A percentile compares a stretch with the other conserved stretches of the same genome.
Evolutionary conservation across 1,139 yeast genomes (phyloP).

Genomic region (Yamadazyma siamensis): DNA sequence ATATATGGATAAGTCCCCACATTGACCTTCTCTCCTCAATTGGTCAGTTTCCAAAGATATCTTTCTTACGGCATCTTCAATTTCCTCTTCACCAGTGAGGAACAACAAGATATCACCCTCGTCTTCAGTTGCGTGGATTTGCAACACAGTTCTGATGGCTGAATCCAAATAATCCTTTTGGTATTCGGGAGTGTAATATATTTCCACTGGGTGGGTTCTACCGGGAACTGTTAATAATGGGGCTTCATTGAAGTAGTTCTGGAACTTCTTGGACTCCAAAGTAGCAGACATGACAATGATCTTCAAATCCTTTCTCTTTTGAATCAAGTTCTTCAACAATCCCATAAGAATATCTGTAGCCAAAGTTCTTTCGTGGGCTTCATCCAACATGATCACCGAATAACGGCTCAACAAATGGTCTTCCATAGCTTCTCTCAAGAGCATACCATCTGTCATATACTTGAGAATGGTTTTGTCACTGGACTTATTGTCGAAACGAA

Average conservation of each 20-base stretch:
- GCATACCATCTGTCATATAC: constrained; percentile 99
- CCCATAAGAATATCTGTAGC: constrained; percentile 98
- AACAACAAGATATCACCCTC: constrained; percentile 89
- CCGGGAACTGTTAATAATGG: constrained; percentile 97
- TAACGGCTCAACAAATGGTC: constrained; percentile 80
- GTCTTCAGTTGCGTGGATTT: constrained; percentile 94
- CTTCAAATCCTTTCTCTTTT: constrained; percentile 82
- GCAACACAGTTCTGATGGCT: constrained; percentile 90
- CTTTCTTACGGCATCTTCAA: constrained; percentile 93
- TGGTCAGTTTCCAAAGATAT: constrained; percentile 86
- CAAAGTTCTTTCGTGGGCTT: constrained; percentile 96
- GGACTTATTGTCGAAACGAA: constrained; percentile 91
- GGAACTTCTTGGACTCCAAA: constrained; percentile 94
- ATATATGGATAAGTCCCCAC: constrained; percentile 86
- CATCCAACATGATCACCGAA: constrained; percentile 91
- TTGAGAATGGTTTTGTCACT: constrained; percentile 76
- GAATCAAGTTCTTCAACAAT: constrained; percentile 73
- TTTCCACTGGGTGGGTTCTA: constrained; percentile 95
- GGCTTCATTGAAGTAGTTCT: constrained; percentile 82
- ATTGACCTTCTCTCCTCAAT: constrained; percentile 77
- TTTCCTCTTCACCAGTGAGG: constrained; percentile 96
- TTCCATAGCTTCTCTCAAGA: constrained; percentile 94
- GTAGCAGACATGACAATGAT: constrained; percentile 97
- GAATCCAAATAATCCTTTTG: constrained; percentile 94
- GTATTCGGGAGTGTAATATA: constrained; percentile 93